Evolutionary conservation across 176 grass and related monocot species (phyloP), one percentile per base, ranked within the genome.

Genomic region (Bromus sterilis): DNA sequence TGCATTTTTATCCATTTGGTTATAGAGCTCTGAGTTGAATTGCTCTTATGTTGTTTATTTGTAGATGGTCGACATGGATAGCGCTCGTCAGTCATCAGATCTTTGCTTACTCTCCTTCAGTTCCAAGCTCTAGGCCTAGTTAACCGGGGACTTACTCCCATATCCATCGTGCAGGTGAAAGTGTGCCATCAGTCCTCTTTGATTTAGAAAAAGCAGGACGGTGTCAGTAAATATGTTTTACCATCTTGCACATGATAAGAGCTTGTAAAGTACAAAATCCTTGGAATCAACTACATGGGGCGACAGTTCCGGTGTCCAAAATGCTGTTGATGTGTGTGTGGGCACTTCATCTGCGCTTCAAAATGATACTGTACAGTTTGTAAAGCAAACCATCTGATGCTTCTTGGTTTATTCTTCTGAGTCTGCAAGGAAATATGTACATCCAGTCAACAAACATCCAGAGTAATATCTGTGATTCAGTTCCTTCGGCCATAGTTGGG

Each of bases 71-170:
- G 74, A 82, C 70, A 13, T 42, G 46, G 87, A 74, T 68, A 46
- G 31, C 7, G n/a, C 67, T 46, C 4, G 11, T 43, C 64, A 73
- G 34, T 66, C 79, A 20, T 77, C 87, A 73, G 78, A 91, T 60
- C 79, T 91, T 25, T 76, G 82, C 56, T 89, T 94, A 60, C 74
- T 94, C 61, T 82, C 77, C 53, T 85, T 91, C 34, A 76, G 55
- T 80, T 66, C 75, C 14, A 87, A 74, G 41, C 31, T 66, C n/a
- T 58, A 73, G 25, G 44, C 53, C 53, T 91, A 65, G 48, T 83
- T 69, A 75, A 77, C 73, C 39, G 11, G 56, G 24, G 43, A 13
- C 46, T 66, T 77, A 28, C 35, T 41, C 42, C 25, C 16, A 59
- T 53, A 62, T 48, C 65, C 48, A 69, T 42, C 84, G 83, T 72